phyloP scores from a whole-genome alignment of 1,284 basidiomycete species.

The Stereum hirsutum region DNA sequence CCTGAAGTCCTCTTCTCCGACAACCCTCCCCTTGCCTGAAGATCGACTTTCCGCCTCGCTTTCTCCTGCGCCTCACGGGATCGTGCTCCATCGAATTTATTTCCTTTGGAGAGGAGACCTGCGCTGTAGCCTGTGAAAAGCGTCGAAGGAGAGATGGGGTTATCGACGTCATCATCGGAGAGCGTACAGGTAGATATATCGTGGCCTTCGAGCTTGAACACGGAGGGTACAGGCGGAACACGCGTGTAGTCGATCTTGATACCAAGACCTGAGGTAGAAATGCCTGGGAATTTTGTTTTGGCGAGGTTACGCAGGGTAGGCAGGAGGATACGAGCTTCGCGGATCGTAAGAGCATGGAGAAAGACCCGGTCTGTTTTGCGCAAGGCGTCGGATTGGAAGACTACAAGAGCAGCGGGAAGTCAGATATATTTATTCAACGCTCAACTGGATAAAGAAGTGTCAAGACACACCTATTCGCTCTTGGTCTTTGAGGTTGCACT shows the following conservation, averaged over 20 bases:
- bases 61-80: no score
- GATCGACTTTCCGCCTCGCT: no score
- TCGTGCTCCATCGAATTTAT: no score
- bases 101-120: conserved; percentile 11
- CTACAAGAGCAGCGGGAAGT: conserved; percentile 11
- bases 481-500: conserved; percentile 28
- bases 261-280: conserved; percentile 16
- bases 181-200: no score
- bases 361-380: conserved; percentile 24
- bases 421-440: neutral
- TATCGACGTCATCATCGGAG: no score
- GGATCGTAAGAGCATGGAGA: conserved; percentile 24
- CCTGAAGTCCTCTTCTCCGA: no score
- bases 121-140: no score
- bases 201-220: conserved; percentile 20
- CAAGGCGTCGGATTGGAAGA: conserved; percentile 23
- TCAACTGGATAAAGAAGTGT: neutral
- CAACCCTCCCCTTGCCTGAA: no score
- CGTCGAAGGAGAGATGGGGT: no score
- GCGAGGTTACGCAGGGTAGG: conserved; percentile 19
- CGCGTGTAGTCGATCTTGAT: conserved; percentile 25
- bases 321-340: conserved; percentile 22
- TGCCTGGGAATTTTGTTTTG: conserved; percentile 16
- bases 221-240: conserved; percentile 17
- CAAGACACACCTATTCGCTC: conserved; percentile 22